A percentile compares a stretch with the other conserved stretches of the same genome.
Conservation (phyloP, 306 rosid genomes). For the Macrotyloma uniflorum region DNA sequence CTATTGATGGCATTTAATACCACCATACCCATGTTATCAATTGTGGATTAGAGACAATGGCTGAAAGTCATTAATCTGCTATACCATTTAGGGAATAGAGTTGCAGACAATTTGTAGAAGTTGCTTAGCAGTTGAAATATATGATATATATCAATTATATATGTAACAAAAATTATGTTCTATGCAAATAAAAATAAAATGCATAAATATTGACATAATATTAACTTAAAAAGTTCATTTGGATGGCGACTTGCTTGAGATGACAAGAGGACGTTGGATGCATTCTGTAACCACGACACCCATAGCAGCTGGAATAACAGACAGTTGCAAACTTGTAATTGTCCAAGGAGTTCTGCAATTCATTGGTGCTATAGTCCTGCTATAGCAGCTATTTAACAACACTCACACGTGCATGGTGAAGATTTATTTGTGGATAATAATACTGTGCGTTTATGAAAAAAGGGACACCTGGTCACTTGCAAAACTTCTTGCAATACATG, state of each 20-base stretch:
- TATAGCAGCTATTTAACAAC: neutral
- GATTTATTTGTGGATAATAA: neutral
- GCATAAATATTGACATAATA: too few species aligned
- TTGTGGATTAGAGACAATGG: neutral
- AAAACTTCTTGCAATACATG: neutral
- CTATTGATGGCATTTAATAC: slow-evolving; percentile 22
- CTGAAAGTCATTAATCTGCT: neutral
- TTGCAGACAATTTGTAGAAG: too few species aligned
- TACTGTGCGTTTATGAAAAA: slow-evolving; percentile 4
- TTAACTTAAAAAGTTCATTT: neutral
- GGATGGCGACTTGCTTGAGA: neutral
- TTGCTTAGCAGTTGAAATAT: neutral
- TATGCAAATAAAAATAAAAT: neutral
- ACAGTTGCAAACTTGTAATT: neutral
- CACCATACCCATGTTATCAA: neutral
- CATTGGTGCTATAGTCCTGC: neutral
- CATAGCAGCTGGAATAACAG: neutral
- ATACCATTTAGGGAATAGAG: neutral
- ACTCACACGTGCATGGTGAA: slow-evolving; percentile 2
- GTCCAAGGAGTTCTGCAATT: neutral
- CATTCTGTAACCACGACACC: neutral
- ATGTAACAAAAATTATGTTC: too few species aligned
- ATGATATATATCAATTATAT: neutral
- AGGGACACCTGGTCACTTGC: neutral
- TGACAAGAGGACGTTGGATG: neutral